Evolutionary conservation across 139 green algal species (phyloP).

Genomic region (Marvania coccoides): DNA sequence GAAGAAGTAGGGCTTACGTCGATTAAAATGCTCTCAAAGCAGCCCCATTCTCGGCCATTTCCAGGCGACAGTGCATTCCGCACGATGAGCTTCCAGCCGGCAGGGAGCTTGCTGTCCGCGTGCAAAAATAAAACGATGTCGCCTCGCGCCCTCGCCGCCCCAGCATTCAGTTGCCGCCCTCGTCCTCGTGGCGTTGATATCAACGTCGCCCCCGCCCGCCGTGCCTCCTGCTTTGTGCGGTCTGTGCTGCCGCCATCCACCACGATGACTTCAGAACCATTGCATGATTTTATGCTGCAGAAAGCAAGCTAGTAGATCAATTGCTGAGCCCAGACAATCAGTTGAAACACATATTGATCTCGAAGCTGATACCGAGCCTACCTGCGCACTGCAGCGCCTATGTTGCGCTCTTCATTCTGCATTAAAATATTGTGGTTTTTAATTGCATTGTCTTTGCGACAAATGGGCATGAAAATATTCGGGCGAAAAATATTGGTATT

Average conservation of each 20-base stretch:
- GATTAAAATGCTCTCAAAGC: constrained; percentile 47
- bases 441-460: background rate
- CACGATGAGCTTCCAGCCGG: constrained; percentile 4
- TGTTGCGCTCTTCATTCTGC: constrained; percentile 12
- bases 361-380: background rate
- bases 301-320: background rate
- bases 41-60: constrained; percentile 31
- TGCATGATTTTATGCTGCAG: background rate
- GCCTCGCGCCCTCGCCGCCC: constrained; percentile 22
- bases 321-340: too few species aligned
- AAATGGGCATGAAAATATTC: background rate
- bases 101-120: constrained; percentile 48
- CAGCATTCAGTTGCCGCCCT: constrained; percentile 47
- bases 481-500: background rate
- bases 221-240: constrained; percentile 24
- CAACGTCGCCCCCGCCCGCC: constrained; percentile 23
- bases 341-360: too few species aligned
- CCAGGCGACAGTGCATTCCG: background rate
- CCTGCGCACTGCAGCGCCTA: constrained; percentile 2
- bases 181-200: constrained; percentile 19
- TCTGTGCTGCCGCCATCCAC: constrained; percentile 60
- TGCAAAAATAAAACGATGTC: constrained; percentile 63
- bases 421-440: background rate
- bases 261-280: constrained; percentile 37
- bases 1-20: constrained; percentile 10